Evolutionary conservation across 495 filamentous ascomycete species (phyloP), one percentile per base, ranked within the genome.

Genomic region (Corynascus novoguineensis): DNA sequence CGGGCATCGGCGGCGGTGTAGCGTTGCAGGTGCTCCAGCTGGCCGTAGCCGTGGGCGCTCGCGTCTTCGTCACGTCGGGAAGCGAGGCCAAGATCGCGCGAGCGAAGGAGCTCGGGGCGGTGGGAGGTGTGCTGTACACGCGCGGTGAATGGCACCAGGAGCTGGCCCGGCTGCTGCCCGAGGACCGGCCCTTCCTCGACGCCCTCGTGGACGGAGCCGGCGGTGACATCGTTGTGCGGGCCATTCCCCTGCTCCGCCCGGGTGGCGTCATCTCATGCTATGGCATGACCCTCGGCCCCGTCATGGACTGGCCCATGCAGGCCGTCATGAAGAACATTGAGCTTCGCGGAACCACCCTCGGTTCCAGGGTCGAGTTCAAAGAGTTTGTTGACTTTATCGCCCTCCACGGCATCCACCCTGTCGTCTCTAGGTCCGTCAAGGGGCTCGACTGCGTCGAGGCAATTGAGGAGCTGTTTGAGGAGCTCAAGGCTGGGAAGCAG

Each of bases 1-100:
- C 88, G 4, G 88, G 88, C 3, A 89, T 92, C 68, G 88, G 88
- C 0, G 88, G 88, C 17, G 88, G 88, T 46, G 88, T 92, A 19
- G 88, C 88, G 34, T 67, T 92, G 55, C 78, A 81, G 66, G 81
- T 73, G n/a, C 70, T 91, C 60, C 79, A 81, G 58, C 89, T 91
- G 71, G 87, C 81, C 8, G 83, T 83, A 5, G 84, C 79, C 1
- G 66, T 78, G 38, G 88, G 88, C 5, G 78, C 75, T 15, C 75
- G 81, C 62, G 84, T 87, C 19, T 91, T 74, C 62, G 88, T 90
- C 54, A 89, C 85, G 10, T 85, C 80, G 41, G 80, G 84, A 2
- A 78, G 74, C 28, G 60, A 80, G 53, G 81, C 78, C 42, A 92
- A 92, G 74, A 77, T 91, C 46, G 75, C 78, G 34, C 77, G 75